These are phyloP conservation scores for Lepidium sativum DNA, from an alignment of 345 rosid species.

Conservation along the genomic window DNA sequence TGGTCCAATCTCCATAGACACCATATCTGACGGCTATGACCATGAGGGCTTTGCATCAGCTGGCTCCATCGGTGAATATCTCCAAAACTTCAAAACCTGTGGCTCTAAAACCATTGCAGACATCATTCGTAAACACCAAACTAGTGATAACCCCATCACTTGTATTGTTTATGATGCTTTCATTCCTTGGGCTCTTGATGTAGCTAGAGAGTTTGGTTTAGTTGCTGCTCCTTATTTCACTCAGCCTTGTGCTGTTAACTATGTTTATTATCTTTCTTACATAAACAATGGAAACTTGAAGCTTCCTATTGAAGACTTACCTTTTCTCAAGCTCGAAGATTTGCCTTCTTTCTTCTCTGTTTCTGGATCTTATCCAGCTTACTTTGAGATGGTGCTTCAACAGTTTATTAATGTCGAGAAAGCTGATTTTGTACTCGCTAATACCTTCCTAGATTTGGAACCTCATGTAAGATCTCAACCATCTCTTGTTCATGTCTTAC, in stretches of 20 bases:
- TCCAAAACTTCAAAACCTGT: slow-evolving; percentile 21
- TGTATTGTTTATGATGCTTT: slow-evolving; percentile 59
- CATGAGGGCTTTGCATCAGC: not conserved
- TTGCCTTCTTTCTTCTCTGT: slow-evolving; percentile 20
- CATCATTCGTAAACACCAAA: slow-evolving; percentile 32
- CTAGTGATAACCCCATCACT: slow-evolving; percentile 30
- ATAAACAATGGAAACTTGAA: slow-evolving; percentile 25
- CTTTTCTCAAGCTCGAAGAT: slow-evolving; percentile 32
- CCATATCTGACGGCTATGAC: slow-evolving; percentile 13
- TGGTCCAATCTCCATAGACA: slow-evolving; percentile 1
- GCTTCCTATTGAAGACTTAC: slow-evolving; percentile 35
- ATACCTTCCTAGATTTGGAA: slow-evolving; percentile 37
- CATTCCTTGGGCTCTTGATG: slow-evolving; percentile 56
- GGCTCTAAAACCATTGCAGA: slow-evolving; percentile 45
- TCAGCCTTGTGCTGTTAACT: slow-evolving; percentile 54
- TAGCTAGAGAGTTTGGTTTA: slow-evolving; percentile 43
- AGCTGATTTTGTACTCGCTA: slow-evolving; percentile 37
- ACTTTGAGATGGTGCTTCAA: slow-evolving; percentile 30
- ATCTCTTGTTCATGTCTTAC: not conserved
- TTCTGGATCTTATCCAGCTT: slow-evolving; percentile 35
- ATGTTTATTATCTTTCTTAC: slow-evolving; percentile 38
- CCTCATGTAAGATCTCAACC: slow-evolving; percentile 26
- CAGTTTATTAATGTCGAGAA: slow-evolving; percentile 35
- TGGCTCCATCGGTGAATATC: slow-evolving; percentile 22
- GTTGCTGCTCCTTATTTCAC: slow-evolving; percentile 50